Evolutionary conservation across 768 basidiomycete species (phyloP), one percentile per base, ranked within the genome.

Genomic region (Lactifluus pinguis): DNA sequence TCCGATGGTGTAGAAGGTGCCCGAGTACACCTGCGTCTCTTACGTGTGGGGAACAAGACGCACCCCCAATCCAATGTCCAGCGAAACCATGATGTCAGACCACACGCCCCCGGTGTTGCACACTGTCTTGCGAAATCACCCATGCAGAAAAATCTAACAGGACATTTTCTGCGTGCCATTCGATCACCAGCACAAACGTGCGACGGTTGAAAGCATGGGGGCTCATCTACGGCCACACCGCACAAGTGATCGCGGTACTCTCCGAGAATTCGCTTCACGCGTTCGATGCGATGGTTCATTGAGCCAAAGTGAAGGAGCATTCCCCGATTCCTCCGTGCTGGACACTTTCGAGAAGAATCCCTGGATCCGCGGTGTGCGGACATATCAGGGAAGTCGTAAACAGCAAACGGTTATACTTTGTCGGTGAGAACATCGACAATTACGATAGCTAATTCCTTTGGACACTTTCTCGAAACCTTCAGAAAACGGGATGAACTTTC

Each of bases 331-430:
- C 44, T 61, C 42, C 15, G 42, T 60, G 8, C 47, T 64, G 29
- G 67, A 59, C 32, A 48, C 32, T 3, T 53, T 69, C 38, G 65
- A 69, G 36, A 49, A 57, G 34, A 64, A 69, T 55, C 54, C 51
- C 49, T 64, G 65, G 67, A 65, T 67, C 49, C 65, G 62, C 17
- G 66, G 62, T 49, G 64, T 66, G 14, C 65, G 65, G 65, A 65
- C 65, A 36, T 64, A 63, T 54, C 65, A 68, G 53, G 53, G 67
- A 65, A 50, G 49, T 66, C 30, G 63, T 61, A 6, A 68, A 69
- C 50, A 54, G 61, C 49, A 30, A 53, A 25, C 19, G 10, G 17
- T 30, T 62, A 41, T 57, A 49, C 53, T 61, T 65, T 56, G 55
- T 60, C 36, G 59, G 45, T 21, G 45, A 56, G 45, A 42, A 61